phyloP scores from a whole-genome alignment of 2,329 filamentous ascomycete genomes.

The Tolypocladium ovalisporum region DNA sequence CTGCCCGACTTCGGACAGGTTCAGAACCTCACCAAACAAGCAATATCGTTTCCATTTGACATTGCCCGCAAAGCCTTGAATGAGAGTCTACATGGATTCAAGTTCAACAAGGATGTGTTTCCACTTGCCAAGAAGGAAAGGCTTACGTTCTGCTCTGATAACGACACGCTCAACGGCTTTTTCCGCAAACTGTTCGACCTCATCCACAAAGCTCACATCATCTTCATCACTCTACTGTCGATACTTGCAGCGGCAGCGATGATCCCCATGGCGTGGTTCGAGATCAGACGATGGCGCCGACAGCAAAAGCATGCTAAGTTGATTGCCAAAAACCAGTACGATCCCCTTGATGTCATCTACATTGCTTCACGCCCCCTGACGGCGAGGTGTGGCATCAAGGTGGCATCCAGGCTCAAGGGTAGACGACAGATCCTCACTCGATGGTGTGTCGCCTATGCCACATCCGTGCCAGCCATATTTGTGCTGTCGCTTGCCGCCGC shows the following conservation, averaged over 20 bases:
- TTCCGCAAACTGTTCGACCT: slow-evolving; percentile 62
- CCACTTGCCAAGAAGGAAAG: slow-evolving; percentile 74
- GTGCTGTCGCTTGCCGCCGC: slow-evolving; percentile 73
- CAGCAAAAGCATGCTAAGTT: slow-evolving; percentile 61
- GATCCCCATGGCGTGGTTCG: slow-evolving; percentile 68
- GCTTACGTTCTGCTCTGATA: slow-evolving; percentile 80
- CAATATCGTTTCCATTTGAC: slow-evolving; percentile 72
- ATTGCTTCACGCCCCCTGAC: slow-evolving; percentile 75
- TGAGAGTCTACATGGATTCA: slow-evolving; percentile 58
- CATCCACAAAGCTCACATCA: slow-evolving; percentile 56
- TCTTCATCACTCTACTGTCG: slow-evolving; percentile 66
- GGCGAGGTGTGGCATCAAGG: slow-evolving; percentile 57
- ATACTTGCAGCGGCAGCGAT: slow-evolving; percentile 63
- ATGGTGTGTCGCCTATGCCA: slow-evolving; percentile 83
- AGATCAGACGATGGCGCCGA: slow-evolving; percentile 65
- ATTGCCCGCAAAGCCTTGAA: slow-evolving; percentile 66
- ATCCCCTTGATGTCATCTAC: slow-evolving; percentile 82
- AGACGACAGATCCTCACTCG: slow-evolving; percentile 62
- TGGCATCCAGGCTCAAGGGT: slow-evolving; percentile 54
- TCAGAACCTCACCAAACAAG: slow-evolving; percentile 66
- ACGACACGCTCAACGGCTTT: slow-evolving; percentile 72
- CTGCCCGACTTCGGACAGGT: slow-evolving; percentile 79
- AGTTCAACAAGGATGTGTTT: slow-evolving; percentile 67
- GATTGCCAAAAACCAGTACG: slow-evolving; percentile 54
- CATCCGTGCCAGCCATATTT: slow-evolving; percentile 74